Evolutionary conservation across 352 stramenopile species (phyloP).

Genomic region (Phytophthora ohioensis): DNA sequence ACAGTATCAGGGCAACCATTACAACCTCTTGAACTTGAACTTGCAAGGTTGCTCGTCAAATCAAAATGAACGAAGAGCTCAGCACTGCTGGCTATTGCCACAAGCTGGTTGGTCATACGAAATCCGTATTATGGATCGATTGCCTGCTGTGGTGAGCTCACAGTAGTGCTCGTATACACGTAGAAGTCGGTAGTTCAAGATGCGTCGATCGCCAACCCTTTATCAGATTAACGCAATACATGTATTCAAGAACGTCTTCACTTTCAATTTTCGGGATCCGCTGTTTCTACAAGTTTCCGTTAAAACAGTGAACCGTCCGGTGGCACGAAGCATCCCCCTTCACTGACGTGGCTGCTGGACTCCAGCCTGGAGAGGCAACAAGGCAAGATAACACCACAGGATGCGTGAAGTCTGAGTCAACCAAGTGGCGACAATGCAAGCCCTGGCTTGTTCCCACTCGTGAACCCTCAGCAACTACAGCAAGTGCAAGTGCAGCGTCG

Average conservation of each 20-base stretch:
- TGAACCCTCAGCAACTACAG: conserved; percentile 28
- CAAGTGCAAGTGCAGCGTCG: conserved; percentile 20
- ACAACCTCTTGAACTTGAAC: conserved; percentile 32
- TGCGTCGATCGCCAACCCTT: too few species aligned
- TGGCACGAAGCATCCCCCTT: conserved; percentile 29
- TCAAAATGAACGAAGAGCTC: conserved; percentile 41
- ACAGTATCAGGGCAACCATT: background rate
- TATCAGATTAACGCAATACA: too few species aligned
- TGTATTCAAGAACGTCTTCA: too few species aligned
- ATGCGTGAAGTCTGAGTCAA: conserved; percentile 25
- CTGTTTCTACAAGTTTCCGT: background rate
- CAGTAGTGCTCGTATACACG: conserved; percentile 2
- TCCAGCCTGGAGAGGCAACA: conserved; percentile 22
- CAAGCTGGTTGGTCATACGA: conserved; percentile 5
- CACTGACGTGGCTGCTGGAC: conserved; percentile 31
- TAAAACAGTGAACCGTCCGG: conserved; percentile 15
- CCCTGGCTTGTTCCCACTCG: conserved; percentile 24
- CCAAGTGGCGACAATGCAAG: conserved; percentile 8
- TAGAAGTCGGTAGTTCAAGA: too few species aligned
- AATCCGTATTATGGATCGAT: too few species aligned
- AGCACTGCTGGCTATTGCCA: conserved; percentile 21
- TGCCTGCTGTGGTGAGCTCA: background rate
- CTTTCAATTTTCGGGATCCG: background rate
- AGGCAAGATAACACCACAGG: conserved; percentile 18
- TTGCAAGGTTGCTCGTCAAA: conserved; percentile 18